Evolutionary conservation across 2,329 filamentous ascomycete species (phyloP).

Genomic region (Aspergillus piperis): DNA sequence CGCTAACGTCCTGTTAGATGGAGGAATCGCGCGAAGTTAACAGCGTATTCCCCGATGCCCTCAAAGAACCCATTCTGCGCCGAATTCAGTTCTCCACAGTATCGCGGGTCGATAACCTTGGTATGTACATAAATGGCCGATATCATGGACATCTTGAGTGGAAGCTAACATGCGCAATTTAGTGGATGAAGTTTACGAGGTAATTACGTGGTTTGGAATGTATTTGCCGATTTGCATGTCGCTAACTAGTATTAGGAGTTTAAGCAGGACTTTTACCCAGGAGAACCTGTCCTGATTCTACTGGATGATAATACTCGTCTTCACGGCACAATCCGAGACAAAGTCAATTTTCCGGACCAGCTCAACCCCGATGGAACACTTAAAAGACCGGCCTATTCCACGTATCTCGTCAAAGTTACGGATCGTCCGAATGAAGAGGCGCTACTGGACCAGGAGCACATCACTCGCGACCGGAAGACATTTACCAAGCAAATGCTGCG

Average conservation of each 20-base stretch:
- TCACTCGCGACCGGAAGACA: conserved; percentile 82
- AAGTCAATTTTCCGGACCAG: conserved; percentile 70
- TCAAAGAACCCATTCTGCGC: conserved; percentile 87
- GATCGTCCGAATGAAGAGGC: conserved; percentile 70
- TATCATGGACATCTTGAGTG: conserved; percentile 3
- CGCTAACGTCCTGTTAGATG: conserved; percentile 52
- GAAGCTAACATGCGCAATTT: conserved; percentile 26
- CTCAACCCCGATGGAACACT: conserved; percentile 66
- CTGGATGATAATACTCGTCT: conserved; percentile 68
- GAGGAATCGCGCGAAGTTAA: conserved; percentile 86
- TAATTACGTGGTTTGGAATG: conserved; percentile 27
- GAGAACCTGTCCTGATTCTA: conserved; percentile 76
- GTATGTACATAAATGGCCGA: conserved; percentile 43
- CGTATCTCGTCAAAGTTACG: conserved; percentile 77
- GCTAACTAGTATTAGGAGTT: conserved; percentile 58
- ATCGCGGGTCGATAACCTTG: conserved; percentile 81
- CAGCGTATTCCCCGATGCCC: conserved; percentile 82
- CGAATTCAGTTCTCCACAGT: conserved; percentile 89
- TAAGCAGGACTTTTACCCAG: conserved; percentile 86
- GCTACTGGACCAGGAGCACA: conserved; percentile 76
- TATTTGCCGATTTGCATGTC: not conserved
- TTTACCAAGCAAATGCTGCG: conserved; percentile 95
- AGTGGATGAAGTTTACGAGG: conserved; percentile 55
- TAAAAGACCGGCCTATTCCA: conserved; percentile 67
- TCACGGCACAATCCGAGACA: conserved; percentile 78